A percentile compares a stretch with the other conserved stretches of the same genome.
These are phyloP conservation scores for Cladosporium sp. DNA, from an alignment of 2,329 filamentous ascomycete species.

Conservation along the genomic window DNA sequence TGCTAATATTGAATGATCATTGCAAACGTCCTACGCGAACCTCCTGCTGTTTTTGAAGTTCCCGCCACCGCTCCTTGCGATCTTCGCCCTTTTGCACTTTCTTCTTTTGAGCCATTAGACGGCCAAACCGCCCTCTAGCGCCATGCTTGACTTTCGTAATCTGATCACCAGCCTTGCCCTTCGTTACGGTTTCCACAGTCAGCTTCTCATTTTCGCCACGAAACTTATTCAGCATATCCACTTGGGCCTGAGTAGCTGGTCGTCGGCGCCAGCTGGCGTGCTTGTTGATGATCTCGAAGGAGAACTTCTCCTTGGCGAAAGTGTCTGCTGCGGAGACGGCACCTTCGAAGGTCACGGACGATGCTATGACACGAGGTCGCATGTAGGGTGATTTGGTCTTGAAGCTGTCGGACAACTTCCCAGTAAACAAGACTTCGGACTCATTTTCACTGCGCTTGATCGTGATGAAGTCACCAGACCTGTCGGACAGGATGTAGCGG, in stretches of 20 bases:
- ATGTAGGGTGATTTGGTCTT: conserved; percentile 53
- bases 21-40: conserved; percentile 41
- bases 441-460: conserved; percentile 39
- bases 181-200: conserved; percentile 55
- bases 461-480: conserved; percentile 53
- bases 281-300: conserved; percentile 57
- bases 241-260: conserved; percentile 55
- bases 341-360: conserved; percentile 59
- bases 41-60: conserved; percentile 34
- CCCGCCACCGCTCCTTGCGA: conserved; percentile 42
- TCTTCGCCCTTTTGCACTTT: conserved; percentile 32
- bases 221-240: conserved; percentile 64
- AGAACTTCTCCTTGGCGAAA: conserved; percentile 27
- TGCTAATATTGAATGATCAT: too few species aligned
- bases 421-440: conserved; percentile 38
- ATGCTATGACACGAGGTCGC: conserved; percentile 61
- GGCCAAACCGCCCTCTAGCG: conserved; percentile 56
- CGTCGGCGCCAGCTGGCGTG: conserved; percentile 63
- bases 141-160: conserved; percentile 89
- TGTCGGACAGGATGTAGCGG: conserved; percentile 63
- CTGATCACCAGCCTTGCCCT: conserved; percentile 80
- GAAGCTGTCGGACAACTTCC: conserved; percentile 31
- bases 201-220: conserved; percentile 51
- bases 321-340: conserved; percentile 82
- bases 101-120: conserved; percentile 27